Percentiles rank a stretch among this genome's conserved stretches.
These are phyloP conservation scores for Colletotrichum cordylinicola DNA, from an alignment of 2,329 filamentous ascomycete genomes.

Conservation along the genomic window DNA sequence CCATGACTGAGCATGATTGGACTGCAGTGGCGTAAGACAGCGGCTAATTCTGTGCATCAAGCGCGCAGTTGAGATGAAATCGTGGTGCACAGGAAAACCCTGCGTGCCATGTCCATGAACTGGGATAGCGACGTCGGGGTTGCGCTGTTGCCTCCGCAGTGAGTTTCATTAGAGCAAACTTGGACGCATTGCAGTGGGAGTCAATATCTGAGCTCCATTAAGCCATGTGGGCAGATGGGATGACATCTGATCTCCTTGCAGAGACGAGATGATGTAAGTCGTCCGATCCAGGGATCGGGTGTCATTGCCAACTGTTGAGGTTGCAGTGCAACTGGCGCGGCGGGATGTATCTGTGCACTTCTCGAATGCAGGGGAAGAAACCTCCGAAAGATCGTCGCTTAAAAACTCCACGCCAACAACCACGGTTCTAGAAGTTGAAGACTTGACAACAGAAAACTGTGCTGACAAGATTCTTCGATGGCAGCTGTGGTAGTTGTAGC, in stretches of 20 bases:
- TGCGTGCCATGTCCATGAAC: background rate
- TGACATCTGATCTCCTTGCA: background rate
- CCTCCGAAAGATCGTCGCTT: slow-evolving; percentile 2
- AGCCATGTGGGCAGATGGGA: background rate
- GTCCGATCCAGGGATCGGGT: background rate
- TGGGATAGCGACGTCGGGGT: slow-evolving; percentile 4
- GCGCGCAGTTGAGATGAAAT: background rate
- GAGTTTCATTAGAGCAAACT: slow-evolving; percentile 2
- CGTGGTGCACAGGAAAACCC: background rate
- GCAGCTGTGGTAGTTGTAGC: background rate
- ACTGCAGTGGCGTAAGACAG: background rate
- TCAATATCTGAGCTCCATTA: background rate
- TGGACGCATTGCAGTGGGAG: background rate
- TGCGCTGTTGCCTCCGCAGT: background rate
- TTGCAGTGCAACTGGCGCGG: slow-evolving; percentile 3
- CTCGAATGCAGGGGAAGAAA: background rate
- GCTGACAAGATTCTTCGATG: background rate
- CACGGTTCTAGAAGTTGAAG: background rate
- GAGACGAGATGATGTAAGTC: background rate
- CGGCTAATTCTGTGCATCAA: background rate
- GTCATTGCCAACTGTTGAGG: background rate
- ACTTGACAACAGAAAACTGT: background rate
- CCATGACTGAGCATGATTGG: background rate
- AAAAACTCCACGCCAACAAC: background rate
- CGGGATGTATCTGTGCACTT: slow-evolving; percentile 9